These are phyloP conservation scores for Crithidia expoeki DNA, from an alignment of 208 protist species.

Conservation along the genomic window DNA sequence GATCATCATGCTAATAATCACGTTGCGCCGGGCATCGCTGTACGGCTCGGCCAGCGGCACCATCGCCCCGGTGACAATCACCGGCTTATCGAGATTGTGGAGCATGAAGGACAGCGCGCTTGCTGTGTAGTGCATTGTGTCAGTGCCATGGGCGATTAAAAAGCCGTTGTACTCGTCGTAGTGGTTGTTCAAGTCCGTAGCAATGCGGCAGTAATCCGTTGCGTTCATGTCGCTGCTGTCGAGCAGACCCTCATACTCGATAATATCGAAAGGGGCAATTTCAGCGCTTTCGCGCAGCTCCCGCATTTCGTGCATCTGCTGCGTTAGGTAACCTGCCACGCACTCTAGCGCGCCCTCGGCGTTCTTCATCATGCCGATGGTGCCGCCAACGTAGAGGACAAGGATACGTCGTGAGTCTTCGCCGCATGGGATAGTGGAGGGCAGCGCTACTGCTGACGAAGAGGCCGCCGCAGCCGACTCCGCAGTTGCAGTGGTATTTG, in stretches of 20 bases:
- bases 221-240: constrained; percentile 88
- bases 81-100: constrained; percentile 95
- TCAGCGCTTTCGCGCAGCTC: constrained; percentile 49
- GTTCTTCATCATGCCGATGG: constrained; percentile 90
- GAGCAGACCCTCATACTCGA: constrained; percentile 80
- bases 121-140: constrained; percentile 98
- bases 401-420: constrained; percentile 47
- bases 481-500: neutral
- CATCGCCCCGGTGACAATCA: constrained; percentile 96
- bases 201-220: constrained; percentile 83
- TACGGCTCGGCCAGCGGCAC: constrained; percentile 90
- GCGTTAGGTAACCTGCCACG: constrained; percentile 66
- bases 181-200: constrained; percentile 59
- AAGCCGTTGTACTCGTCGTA: constrained; percentile 97
- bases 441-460: constrained; percentile 7
- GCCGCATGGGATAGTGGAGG: constrained; percentile 7
- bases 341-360: constrained; percentile 66
- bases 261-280: constrained; percentile 75
- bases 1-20: constrained; percentile 87
- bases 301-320: constrained; percentile 66
- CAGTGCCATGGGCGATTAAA: constrained; percentile 96
- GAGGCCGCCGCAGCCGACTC: neutral
- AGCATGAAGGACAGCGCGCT: constrained; percentile 96
- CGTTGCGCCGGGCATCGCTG: constrained; percentile 89
- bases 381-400: constrained; percentile 89